A percentile compares a stretch with the other conserved stretches of the same genome.
Evolutionary conservation across 2,329 filamentous ascomycete species (phyloP).

Genomic region (Drechslerella coelobrocha): DNA sequence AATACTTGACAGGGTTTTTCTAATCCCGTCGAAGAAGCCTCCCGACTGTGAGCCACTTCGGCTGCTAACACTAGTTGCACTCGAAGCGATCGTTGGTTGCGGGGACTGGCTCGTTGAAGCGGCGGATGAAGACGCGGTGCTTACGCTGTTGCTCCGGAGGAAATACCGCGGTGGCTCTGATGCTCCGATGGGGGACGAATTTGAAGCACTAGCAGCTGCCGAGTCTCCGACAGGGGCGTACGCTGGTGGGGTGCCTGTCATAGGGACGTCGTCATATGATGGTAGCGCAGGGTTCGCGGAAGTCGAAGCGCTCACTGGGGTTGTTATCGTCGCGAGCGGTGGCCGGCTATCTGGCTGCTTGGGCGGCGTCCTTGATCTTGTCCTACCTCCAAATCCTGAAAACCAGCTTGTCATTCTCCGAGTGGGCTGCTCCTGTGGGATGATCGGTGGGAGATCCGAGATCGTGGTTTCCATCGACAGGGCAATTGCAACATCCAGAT

Average conservation of each 20-base stretch:
- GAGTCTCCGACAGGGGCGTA: slow-evolving; percentile 33
- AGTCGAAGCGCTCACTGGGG: slow-evolving; percentile 3
- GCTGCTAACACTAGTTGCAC: slow-evolving; percentile 14
- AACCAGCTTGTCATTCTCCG: slow-evolving; percentile 25
- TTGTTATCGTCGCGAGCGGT: too few relatives aligned
- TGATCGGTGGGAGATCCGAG: not conserved
- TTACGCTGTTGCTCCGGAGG: slow-evolving; percentile 6
- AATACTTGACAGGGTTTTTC: slow-evolving; percentile 9
- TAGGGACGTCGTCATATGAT: slow-evolving; percentile 37
- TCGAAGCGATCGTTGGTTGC: slow-evolving; percentile 1
- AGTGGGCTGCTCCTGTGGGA: not conserved
- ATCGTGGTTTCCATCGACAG: slow-evolving; percentile 37
- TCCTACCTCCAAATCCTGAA: slow-evolving; percentile 21
- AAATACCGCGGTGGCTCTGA: slow-evolving; percentile 26
- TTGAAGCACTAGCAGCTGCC: slow-evolving; percentile 10
- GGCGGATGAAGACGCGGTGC: slow-evolving; percentile 7
- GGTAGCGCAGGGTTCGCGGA: slow-evolving; percentile 20
- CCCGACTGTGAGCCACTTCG: not conserved
- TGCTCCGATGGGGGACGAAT: slow-evolving; percentile 1
- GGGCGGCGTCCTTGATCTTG: not conserved
- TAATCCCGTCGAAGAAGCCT: slow-evolving; percentile 34
- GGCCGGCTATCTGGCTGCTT: not conserved
- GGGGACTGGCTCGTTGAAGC: not conserved
- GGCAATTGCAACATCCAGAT: slow-evolving; percentile 45
- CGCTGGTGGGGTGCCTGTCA: slow-evolving; percentile 28